These are phyloP conservation scores for Podospora sp. DNA, from an alignment of 495 filamentous ascomycete genomes.

Conservation along the genomic window DNA sequence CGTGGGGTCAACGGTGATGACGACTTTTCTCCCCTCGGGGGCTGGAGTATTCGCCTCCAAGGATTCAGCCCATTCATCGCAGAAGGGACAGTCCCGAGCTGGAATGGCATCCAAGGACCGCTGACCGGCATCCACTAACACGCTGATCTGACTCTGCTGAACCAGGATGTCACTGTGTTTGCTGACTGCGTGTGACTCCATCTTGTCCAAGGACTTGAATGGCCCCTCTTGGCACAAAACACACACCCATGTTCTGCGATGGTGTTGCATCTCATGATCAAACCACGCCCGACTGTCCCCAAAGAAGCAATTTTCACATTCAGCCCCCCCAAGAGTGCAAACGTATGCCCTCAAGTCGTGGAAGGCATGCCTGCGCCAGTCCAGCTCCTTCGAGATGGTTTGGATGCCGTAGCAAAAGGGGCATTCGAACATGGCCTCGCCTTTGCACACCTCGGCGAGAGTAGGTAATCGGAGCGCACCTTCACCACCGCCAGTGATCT, in stretches of 20 bases:
- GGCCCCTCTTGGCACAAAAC: constrained; percentile 24
- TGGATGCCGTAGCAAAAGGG: constrained; percentile 38
- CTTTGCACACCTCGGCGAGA: constrained; percentile 9
- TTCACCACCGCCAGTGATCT: background rate
- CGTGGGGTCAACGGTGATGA: background rate
- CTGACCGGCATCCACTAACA: constrained; percentile 12
- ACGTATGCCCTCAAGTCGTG: constrained; percentile 41
- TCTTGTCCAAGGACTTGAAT: background rate
- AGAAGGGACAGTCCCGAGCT: constrained; percentile 17
- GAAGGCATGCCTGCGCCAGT: constrained; percentile 33
- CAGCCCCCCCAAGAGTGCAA: constrained; percentile 31
- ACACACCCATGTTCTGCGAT: constrained; percentile 33
- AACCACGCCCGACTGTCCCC: constrained; percentile 35
- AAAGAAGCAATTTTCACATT: constrained; percentile 34
- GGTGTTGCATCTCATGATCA: constrained; percentile 36
- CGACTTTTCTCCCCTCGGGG: background rate
- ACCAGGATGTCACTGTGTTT: background rate
- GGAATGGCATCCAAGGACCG: background rate
- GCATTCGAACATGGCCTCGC: constrained; percentile 32
- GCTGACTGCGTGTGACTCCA: background rate
- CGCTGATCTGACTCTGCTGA: background rate
- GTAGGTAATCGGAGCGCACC: background rate
- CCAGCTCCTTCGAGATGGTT: constrained; percentile 18
- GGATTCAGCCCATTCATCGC: constrained; percentile 16
- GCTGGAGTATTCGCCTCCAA: background rate